These are phyloP conservation scores for Ceratobasidium sp. DNA, from an alignment of 1,284 basidiomycete genomes.

Conservation along the genomic window DNA sequence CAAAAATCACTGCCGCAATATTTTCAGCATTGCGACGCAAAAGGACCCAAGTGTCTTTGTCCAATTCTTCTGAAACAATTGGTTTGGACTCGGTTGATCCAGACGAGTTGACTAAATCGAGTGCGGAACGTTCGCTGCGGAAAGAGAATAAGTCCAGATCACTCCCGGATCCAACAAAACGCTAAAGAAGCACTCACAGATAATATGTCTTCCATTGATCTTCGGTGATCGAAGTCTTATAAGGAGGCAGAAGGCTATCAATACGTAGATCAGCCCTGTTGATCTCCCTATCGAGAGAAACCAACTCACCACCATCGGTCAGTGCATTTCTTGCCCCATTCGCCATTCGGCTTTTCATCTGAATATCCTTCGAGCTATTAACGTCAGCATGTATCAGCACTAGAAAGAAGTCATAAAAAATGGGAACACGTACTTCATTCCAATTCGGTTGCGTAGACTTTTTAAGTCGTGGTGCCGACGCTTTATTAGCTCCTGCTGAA, in stretches of 20 bases:
- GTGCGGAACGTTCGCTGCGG: constrained; percentile 25
- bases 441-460: constrained; percentile 24
- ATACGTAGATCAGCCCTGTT: background rate
- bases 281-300: background rate
- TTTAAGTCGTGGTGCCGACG: constrained; percentile 4
- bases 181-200: constrained; percentile 8
- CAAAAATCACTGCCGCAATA: constrained; percentile 24
- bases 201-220: constrained; percentile 34
- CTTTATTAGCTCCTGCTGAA: background rate
- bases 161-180: background rate
- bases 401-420: background rate
- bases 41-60: constrained; percentile 19
- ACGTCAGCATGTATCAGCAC: background rate
- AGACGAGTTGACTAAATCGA: constrained; percentile 32
- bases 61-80: constrained; percentile 3
- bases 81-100: constrained; percentile 4
- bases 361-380: constrained; percentile 9
- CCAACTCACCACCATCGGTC: constrained; percentile 37
- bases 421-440: background rate
- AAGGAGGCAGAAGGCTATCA: constrained; percentile 34
- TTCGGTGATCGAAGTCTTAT: constrained; percentile 25
- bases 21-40: constrained; percentile 17
- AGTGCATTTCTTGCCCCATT: constrained; percentile 29
- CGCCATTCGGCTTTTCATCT: constrained; percentile 19
- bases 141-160: background rate